Percentiles rank a stretch among this genome's conserved stretches.
These are phyloP conservation scores for Nannochloropsis gaditana DNA, from an alignment of 108 stramenopile species.

Conservation along the genomic window DNA sequence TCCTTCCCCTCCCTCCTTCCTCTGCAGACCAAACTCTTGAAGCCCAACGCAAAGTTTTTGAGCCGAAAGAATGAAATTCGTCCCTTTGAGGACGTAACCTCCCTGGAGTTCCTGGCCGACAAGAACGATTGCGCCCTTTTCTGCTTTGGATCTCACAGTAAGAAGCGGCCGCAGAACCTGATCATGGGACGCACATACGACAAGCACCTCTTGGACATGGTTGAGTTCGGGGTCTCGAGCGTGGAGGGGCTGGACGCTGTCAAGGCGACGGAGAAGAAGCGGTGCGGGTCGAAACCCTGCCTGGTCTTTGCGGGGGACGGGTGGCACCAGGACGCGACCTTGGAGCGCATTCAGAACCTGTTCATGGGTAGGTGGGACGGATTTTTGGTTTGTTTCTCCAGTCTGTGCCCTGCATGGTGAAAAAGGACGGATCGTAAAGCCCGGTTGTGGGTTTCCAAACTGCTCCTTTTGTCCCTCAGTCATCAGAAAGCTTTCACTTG, in stretches of 20 bases:
- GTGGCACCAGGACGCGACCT: constrained; percentile 68
- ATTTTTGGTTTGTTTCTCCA: too few species aligned
- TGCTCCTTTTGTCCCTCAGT: neutral
- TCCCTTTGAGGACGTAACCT: constrained; percentile 56
- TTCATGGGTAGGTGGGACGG: constrained; percentile 30
- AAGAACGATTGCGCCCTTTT: constrained; percentile 94
- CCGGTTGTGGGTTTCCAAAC: neutral
- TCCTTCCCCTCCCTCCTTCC: neutral
- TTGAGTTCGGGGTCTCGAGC: constrained; percentile 79
- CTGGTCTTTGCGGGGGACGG: constrained; percentile 85
- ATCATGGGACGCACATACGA: constrained; percentile 92
- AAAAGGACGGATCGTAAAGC: too few species aligned
- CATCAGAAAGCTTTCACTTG: neutral
- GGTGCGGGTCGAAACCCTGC: constrained; percentile 54
- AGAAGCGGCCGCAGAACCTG: constrained; percentile 97
- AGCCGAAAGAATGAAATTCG: constrained; percentile 51
- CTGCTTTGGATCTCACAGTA: constrained; percentile 86
- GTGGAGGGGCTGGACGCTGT: constrained; percentile 46
- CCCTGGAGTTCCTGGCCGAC: constrained; percentile 57
- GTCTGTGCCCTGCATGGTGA: too few species aligned
- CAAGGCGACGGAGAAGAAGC: constrained; percentile 35
- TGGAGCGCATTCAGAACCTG: constrained; percentile 73
- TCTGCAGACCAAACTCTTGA: constrained; percentile 24
- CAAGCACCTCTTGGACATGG: constrained; percentile 90
- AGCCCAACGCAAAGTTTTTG: constrained; percentile 45